Evolutionary conservation across 1,284 basidiomycete species (phyloP), one percentile per base, ranked within the genome.

Genomic region (Malassezia slooffiae): DNA sequence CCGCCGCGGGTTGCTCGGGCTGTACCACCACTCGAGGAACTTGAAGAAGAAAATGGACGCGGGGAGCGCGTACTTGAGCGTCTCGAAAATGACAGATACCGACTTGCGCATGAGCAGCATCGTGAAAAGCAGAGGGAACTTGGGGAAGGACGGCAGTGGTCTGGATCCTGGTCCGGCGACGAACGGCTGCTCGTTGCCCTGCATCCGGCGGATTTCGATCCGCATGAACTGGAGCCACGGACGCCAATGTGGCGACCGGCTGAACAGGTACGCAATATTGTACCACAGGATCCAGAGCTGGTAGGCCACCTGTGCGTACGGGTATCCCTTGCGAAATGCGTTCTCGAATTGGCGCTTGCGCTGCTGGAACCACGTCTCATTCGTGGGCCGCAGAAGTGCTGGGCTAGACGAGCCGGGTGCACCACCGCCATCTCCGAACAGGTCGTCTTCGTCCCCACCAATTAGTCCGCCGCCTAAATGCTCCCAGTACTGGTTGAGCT

Each of bases 11-110:
- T 90, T 95, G 22, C 80, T 79, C 8, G 90, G 85, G 13, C 88
- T 91, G 71, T 96, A 97, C 90, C 93, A 97, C 90, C 93, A 99
- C 72, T 97, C 89, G 23, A 95, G 75, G 71, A 97, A 91, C 71
- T 93, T 95, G 75, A 99, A 78, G 68, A 88, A 83, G 70, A 99
- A 93, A 50, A 99, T 90, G 26, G 87, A 81, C 3, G 85, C 84
- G 2, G 93, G 88, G 9, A 93, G 77, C 12, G 90, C 76, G 34
- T 91, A 74, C 55, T 82, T 80, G 34, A 90, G 74, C 2, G 49
- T 54, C 41, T 72, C 71, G 34, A 70, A 60, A 12, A 59, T 27
- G 20, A 48, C 19, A 10, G 50, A 56, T 1, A 58, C 58, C 7
- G 43, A 28, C 37, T 57, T 47, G 9, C 43, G 37, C 26, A 50